These are phyloP conservation scores for Fusarium clavum DNA, from an alignment of 2,329 filamentous ascomycete genomes.

Conservation along the genomic window DNA sequence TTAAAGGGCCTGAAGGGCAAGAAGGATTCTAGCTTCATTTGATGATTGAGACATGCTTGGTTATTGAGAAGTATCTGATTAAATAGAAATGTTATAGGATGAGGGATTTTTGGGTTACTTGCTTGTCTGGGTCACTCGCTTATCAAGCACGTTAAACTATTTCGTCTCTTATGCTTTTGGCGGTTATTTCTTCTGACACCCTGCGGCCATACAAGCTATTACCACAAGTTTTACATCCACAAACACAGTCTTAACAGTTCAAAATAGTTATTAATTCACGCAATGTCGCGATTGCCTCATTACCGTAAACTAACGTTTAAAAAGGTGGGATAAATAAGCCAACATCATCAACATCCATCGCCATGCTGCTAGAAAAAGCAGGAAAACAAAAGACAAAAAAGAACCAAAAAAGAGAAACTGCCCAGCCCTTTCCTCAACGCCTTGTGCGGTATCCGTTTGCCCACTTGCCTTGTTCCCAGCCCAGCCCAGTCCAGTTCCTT, in stretches of 20 bases:
- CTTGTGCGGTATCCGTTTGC: slow-evolving; percentile 41
- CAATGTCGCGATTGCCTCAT: slow-evolving; percentile 10
- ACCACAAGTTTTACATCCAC: too few relatives aligned
- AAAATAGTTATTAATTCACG: slow-evolving; percentile 20
- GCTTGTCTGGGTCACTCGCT: too few relatives aligned
- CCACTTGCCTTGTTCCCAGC: slow-evolving; percentile 36
- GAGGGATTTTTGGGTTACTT: too few relatives aligned
- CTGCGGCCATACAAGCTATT: too few relatives aligned
- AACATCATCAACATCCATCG: slow-evolving; percentile 49
- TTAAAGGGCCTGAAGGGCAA: too few relatives aligned
- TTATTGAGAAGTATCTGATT: too few relatives aligned
- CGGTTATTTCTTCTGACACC: too few relatives aligned
- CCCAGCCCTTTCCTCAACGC: slow-evolving; percentile 49
- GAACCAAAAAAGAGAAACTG: slow-evolving; percentile 37
- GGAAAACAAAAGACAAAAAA: slow-evolving; percentile 11
- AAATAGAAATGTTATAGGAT: too few relatives aligned
- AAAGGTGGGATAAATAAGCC: slow-evolving; percentile 22
- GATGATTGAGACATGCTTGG: too few relatives aligned
- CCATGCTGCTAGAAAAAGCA: slow-evolving; percentile 46
- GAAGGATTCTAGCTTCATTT: too few relatives aligned
- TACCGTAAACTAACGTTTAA: slow-evolving; percentile 34
- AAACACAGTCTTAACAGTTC: background rate
- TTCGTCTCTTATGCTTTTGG: too few relatives aligned
- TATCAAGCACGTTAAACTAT: too few relatives aligned
- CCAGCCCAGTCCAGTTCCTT: slow-evolving; percentile 39